A percentile compares a stretch with the other conserved stretches of the same genome.
Conservation (phyloP, 441 rosid genomes). For the Corymbia calophylla region DNA sequence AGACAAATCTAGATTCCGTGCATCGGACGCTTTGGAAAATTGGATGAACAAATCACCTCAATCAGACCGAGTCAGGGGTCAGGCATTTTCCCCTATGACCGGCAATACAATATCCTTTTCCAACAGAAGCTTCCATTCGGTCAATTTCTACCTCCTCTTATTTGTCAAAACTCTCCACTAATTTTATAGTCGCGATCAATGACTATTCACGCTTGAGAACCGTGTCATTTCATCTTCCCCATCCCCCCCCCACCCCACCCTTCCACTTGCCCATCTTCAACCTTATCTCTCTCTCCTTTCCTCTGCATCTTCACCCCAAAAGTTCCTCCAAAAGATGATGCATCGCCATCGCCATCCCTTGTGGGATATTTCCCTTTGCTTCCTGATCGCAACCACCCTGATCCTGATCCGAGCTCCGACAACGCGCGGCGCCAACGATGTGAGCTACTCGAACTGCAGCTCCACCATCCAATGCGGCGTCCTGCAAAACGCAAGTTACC, state of each 20-base stretch:
- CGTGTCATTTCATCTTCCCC: neutral
- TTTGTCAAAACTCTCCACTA: neutral
- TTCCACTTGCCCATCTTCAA: neutral
- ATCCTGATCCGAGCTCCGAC: neutral
- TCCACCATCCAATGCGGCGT: neutral
- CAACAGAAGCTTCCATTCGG: neutral
- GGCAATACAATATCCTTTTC: fast-evolving
- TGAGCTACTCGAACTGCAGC: conserved; percentile 1
- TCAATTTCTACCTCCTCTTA: neutral
- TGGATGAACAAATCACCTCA: neutral
- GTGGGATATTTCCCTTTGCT: neutral
- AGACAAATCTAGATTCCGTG: neutral
- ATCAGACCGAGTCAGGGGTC: neutral
- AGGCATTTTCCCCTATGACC: neutral
- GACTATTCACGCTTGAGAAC: neutral
- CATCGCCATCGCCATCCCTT: neutral
- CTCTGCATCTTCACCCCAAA: neutral
- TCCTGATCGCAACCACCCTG: neutral
- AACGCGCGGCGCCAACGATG: neutral
- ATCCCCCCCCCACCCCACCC: neutral
- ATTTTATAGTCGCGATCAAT: neutral
- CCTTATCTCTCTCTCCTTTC: neutral
- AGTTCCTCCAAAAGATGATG: neutral
- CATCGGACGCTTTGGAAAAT: neutral
- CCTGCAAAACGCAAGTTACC: conserved; percentile 4